Evolutionary conservation across 345 rosid species (phyloP), one percentile per base, ranked within the genome.

Genomic region (Citrus australasica): DNA sequence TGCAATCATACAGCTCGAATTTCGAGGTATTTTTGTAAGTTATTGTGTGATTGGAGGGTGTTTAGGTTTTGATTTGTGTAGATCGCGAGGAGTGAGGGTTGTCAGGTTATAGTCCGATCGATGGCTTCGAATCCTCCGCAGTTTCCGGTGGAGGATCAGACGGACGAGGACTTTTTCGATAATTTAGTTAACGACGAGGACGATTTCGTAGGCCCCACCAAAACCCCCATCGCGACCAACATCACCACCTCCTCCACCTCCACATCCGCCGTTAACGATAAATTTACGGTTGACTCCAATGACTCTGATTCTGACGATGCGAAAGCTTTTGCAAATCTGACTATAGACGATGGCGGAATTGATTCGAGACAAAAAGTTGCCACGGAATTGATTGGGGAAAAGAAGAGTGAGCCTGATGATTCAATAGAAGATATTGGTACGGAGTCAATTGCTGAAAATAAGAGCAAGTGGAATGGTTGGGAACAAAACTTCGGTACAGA

Each of bases 111-210:
- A 38, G 33, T 2, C 22, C 24, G 51, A 75, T 64, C 80, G 71
- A 96, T 96, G 99, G 97, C 93, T 85, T 88, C 92, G n/a, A 89
- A 77, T 89, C 84, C 93, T 90, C 90, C 95, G 69, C 78, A 65
- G 75, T 89, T 88, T 56, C 85, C 80, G 84, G 70, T 92, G 92
- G 99, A 94, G 90, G 99, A 97, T 92, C 95, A 92, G 87, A 92
- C 95, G 75, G 99, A 97, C 38, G 97, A 90, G 88, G 98, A 94
- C 89, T 96, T 96, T 90, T 96, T 96, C 72, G 95, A 96, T 82
- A 91, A 92, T 75, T 90, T 96, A 79, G 98, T 94, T 53, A 92
- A 94, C 30, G 98, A 75, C 65, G 71, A 74, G 25, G 74, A 91
- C 64, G 86, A 91, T 75, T 83, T 87, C 51, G 81, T 72, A 35